Evolutionary conservation across 176 grass and related monocot species (phyloP), one percentile per base, ranked within the genome.

Genomic region (Guadua angustifolia): DNA sequence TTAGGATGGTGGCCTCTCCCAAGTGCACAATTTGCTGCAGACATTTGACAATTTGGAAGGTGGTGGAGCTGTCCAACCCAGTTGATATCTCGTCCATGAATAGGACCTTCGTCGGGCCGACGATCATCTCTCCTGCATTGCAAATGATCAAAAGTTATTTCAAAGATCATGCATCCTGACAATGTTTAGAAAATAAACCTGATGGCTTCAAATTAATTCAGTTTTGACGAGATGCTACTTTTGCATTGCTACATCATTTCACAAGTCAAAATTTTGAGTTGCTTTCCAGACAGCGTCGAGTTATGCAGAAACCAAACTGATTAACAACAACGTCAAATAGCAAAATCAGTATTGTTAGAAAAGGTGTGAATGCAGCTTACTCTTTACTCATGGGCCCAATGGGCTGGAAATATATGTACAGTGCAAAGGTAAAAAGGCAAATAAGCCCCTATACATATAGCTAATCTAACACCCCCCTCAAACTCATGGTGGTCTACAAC

Each of bases 11-110:
- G 39, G 93, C 91, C 83, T 99, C 96, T 22, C 93, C 96, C 78
- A 99, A 88, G 55, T 99, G 96, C 51, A 99, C 96, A 69, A 99
- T 88, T 86, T 99, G 96, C 86, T 99, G 93, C 65, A 99, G 82
- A 82, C 93, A 99, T 81, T 94, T 99, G 33, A 99, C 93, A 21
- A 99, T 99, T 74, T 99, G 96, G 77, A 88, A 95, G 9, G 96
- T 99, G 11, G 96, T 99, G 63, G 96, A 99, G 88, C 93, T 95
- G 81, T 99, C 96, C 52, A 99, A 38, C 53, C 96, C 93, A 6
- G 96, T 99, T 12, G 96, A 99, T 91, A 99, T 99, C 88, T 99
- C 96, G 35, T 99, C 96, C 96, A 99, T 99, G 86, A 99, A 99
- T 52, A 95, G 81, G 38, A 99, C 93, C 69, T 92, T 99, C 58